These are phyloP conservation scores for Lactarius tabidus DNA, from an alignment of 768 basidiomycete species.

Conservation along the genomic window DNA sequence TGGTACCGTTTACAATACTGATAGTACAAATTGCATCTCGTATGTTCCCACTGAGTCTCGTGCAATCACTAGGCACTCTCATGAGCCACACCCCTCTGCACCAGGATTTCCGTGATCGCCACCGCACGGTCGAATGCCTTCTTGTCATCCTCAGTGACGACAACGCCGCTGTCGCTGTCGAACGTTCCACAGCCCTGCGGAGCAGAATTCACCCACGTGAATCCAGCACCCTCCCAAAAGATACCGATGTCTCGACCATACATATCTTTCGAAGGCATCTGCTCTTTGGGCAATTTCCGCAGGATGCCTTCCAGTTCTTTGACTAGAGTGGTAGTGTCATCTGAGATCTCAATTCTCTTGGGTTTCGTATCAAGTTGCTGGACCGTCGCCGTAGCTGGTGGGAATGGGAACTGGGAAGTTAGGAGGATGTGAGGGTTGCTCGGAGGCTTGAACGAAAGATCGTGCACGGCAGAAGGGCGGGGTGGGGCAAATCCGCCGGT, in stretches of 20 bases:
- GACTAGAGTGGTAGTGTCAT: conserved; percentile 40
- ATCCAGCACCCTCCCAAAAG: conserved; percentile 48
- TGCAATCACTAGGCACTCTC: conserved; percentile 1
- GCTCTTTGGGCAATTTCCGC: conserved; percentile 51
- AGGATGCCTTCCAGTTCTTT: conserved; percentile 59
- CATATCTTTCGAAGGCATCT: conserved; percentile 58
- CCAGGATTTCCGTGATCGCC: conserved; percentile 56
- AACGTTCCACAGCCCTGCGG: conserved; percentile 59
- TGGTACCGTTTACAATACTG: neutral
- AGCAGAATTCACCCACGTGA: conserved; percentile 60
- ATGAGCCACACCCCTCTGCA: conserved; percentile 26
- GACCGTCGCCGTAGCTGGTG: conserved; percentile 47
- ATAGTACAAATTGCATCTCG: neutral
- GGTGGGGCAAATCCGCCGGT: conserved; percentile 72
- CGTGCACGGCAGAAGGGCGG: conserved; percentile 51
- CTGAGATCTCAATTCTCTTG: conserved; percentile 39
- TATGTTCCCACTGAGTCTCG: neutral
- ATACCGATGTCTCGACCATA: conserved; percentile 69
- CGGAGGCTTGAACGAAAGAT: conserved; percentile 42
- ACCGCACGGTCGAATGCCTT: conserved; percentile 66
- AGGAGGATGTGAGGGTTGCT: conserved; percentile 41
- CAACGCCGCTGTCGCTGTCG: conserved; percentile 40
- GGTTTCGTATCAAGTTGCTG: conserved; percentile 40
- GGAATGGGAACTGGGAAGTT: conserved; percentile 45
- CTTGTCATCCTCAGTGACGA: conserved; percentile 59